Evolutionary conservation across 306 rosid species (phyloP).

Genomic region (Gynostemma pentaphyllum): DNA sequence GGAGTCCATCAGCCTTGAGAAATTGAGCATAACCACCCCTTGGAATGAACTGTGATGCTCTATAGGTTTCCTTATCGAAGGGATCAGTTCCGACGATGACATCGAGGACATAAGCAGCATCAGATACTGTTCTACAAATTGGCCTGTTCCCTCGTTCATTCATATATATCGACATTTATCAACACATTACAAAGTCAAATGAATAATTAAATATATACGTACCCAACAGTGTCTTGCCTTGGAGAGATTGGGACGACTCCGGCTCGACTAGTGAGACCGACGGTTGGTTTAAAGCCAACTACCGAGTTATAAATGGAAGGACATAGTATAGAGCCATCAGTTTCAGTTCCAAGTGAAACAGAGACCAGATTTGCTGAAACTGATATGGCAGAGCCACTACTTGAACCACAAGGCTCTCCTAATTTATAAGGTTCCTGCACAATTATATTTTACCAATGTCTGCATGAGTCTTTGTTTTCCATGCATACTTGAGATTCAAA

Average conservation of each 20-base stretch:
- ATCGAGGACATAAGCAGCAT: conserved; percentile 39
- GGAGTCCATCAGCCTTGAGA: conserved; percentile 19
- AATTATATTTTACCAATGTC: neutral
- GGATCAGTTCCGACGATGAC: conserved; percentile 27
- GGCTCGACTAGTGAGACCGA: neutral
- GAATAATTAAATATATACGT: neutral
- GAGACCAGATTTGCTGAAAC: neutral
- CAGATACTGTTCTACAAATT: conserved; percentile 30
- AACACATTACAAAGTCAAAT: neutral
- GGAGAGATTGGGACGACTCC: neutral
- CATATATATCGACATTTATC: no score
- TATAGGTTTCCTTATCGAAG: conserved; percentile 21
- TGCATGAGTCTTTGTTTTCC: neutral
- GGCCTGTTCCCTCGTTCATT: conserved; percentile 15
- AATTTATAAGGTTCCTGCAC: neutral
- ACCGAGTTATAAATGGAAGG: neutral
- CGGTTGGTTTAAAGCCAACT: neutral
- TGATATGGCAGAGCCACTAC: neutral
- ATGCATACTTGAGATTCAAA: neutral
- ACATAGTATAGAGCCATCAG: neutral
- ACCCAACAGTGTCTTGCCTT: neutral
- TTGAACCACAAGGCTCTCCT: neutral
- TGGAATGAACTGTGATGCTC: conserved; percentile 22
- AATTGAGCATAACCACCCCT: conserved; percentile 22
- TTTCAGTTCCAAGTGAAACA: neutral